Percentiles rank a stretch among this genome's conserved stretches.
These are phyloP conservation scores for Trypanosoma congolense DNA, from an alignment of 208 protist species.

Conservation along the genomic window DNA sequence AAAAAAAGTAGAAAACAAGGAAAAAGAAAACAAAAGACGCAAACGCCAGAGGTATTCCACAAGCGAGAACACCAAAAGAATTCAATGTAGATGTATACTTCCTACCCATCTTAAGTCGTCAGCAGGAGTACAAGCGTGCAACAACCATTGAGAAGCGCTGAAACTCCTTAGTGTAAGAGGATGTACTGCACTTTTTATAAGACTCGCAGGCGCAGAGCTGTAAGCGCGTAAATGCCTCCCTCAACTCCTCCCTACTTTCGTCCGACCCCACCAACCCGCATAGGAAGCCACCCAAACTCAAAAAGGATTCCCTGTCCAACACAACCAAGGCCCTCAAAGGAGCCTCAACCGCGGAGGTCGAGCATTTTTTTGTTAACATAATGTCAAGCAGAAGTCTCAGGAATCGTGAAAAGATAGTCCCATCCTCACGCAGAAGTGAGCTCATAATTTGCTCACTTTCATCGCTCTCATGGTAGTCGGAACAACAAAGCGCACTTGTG, in stretches of 20 bases:
- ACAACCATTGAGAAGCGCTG: slow-evolving; percentile 19
- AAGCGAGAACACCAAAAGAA: not conserved
- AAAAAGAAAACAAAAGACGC: too few relatives aligned
- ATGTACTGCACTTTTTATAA: slow-evolving; percentile 13
- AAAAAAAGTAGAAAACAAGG: not conserved
- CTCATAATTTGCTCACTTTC: slow-evolving; percentile 1
- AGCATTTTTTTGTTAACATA: slow-evolving; percentile 14
- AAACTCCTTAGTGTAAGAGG: slow-evolving; percentile 22
- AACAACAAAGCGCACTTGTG: slow-evolving; percentile 8
- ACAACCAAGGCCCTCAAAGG: slow-evolving; percentile 13
- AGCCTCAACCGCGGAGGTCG: not conserved
- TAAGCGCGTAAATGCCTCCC: slow-evolving; percentile 19
- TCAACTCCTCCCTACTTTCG: slow-evolving; percentile 14
- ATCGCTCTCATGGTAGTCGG: slow-evolving; percentile 2
- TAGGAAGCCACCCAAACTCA: slow-evolving; percentile 8
- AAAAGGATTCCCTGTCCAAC: slow-evolving; percentile 13
- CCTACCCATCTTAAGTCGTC: not conserved
- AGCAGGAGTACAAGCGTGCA: slow-evolving; percentile 11
- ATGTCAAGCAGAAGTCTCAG: slow-evolving; percentile 13
- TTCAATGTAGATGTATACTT: not conserved
- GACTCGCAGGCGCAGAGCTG: slow-evolving; percentile 15
- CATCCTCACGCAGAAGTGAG: slow-evolving; percentile 13
- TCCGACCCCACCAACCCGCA: not conserved
- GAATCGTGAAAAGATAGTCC: slow-evolving; percentile 13
- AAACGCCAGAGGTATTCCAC: not conserved